These are phyloP conservation scores for Hondaea fermentalgiana DNA, from an alignment of 108 stramenopile species.

Conservation along the genomic window DNA sequence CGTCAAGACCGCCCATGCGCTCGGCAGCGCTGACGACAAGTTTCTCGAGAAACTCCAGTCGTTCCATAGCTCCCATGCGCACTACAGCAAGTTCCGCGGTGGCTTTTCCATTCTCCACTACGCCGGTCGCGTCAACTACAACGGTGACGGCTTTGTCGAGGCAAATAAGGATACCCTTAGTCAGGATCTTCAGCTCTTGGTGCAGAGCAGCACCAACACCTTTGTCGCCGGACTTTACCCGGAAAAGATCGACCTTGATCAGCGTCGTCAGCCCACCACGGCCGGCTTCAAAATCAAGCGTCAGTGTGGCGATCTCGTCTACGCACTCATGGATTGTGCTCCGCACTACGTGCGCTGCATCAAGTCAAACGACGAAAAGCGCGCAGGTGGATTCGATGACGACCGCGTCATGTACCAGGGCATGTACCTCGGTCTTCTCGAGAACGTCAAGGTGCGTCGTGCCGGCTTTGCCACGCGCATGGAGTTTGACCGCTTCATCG, in stretches of 20 bases:
- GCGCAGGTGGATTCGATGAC: neutral
- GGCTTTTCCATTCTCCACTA: constrained; percentile 47
- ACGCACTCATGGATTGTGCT: constrained; percentile 68
- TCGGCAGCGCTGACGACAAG: constrained; percentile 29
- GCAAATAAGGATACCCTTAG: constrained; percentile 55
- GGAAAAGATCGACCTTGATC: neutral
- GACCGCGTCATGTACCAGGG: neutral
- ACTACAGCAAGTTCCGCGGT: constrained; percentile 36
- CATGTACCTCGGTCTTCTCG: constrained; percentile 10
- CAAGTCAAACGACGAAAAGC: constrained; percentile 74
- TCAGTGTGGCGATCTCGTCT: constrained; percentile 70
- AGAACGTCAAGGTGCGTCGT: constrained; percentile 9
- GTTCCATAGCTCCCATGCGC: neutral
- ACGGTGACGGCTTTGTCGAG: constrained; percentile 44
- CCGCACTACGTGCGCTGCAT: constrained; percentile 97
- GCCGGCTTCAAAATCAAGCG: constrained; percentile 66
- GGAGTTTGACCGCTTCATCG: constrained; percentile 4
- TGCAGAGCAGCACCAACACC: constrained; percentile 11
- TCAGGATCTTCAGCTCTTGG: constrained; percentile 41
- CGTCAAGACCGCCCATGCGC: constrained; percentile 39
- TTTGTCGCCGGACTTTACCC: constrained; percentile 2
- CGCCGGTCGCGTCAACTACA: constrained; percentile 53
- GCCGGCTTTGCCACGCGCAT: constrained; percentile 21
- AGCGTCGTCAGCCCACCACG: neutral
- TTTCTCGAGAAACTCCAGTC: neutral